Conservation (phyloP, 2,329 filamentous ascomycete genomes). For the Calonectria fujianensis region DNA sequence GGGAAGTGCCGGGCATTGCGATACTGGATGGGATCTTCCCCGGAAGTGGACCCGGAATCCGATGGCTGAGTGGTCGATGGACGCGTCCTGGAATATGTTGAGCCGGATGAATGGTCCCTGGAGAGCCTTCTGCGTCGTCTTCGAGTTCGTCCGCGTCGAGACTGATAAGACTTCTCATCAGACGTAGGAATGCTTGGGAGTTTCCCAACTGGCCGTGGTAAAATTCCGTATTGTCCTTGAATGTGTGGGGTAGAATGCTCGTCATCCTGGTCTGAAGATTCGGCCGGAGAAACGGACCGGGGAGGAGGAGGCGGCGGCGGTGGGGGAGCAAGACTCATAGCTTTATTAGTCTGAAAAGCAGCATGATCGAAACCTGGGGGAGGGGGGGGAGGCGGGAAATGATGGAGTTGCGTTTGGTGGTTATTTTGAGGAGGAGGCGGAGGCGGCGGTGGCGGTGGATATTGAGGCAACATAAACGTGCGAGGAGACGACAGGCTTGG, state of each 20-base stretch:
- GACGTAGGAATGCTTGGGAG: constrained; percentile 28
- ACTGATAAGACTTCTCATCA: constrained; percentile 31
- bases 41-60: constrained; percentile 52
- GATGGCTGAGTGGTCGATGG: constrained; percentile 47
- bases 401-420: constrained; percentile 19
- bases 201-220: neutral
- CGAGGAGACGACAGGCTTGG: neutral
- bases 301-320: constrained; percentile 26
- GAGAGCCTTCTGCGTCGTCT: constrained; percentile 13
- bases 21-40: constrained; percentile 56
- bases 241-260: constrained; percentile 2
- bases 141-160: constrained; percentile 19
- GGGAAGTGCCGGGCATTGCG: constrained; percentile 58
- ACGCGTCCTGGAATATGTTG: constrained; percentile 51
- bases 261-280: constrained; percentile 16
- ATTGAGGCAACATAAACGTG: constrained; percentile 26
- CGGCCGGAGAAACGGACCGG: constrained; percentile 10
- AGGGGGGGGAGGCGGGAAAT: constrained; percentile 36
- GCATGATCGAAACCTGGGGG: constrained; percentile 39
- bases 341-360: constrained; percentile 35
- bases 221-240: neutral
- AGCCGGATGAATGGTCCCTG: constrained; percentile 43
- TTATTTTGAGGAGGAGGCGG: constrained; percentile 40
- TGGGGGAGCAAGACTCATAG: constrained; percentile 30
- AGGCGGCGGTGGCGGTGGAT: constrained; percentile 36